Percentiles rank a stretch among this genome's conserved stretches.
These are phyloP conservation scores for Suillus brevipes DNA, from an alignment of 768 basidiomycete species.

Conservation along the genomic window DNA sequence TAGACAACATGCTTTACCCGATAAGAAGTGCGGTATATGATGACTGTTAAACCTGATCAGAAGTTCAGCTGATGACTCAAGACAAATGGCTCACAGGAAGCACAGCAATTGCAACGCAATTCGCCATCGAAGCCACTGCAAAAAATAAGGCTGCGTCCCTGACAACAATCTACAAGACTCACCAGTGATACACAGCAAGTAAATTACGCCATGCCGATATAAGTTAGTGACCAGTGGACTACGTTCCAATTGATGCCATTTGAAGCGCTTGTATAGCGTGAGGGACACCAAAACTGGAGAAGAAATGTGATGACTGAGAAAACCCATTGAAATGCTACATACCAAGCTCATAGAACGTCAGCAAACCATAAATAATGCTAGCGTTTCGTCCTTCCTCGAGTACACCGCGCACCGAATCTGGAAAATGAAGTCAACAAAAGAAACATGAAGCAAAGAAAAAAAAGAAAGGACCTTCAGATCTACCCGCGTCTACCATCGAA, in stretches of 20 bases:
- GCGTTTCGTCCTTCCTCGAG: neutral
- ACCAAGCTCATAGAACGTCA: neutral
- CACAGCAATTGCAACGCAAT: neutral
- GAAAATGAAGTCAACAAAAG: neutral
- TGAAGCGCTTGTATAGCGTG: neutral
- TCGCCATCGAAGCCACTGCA: neutral
- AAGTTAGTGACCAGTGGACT: neutral
- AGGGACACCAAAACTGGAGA: neutral
- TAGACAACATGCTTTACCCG: neutral
- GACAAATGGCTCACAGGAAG: neutral
- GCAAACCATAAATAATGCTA: neutral
- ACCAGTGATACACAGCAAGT: neutral
- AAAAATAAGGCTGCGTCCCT: neutral
- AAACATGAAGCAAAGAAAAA: neutral
- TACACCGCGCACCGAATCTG: neutral
- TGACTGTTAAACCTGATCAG: neutral
- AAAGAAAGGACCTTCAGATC: neutral
- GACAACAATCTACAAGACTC: neutral
- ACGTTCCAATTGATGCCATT: neutral
- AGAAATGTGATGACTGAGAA: neutral
- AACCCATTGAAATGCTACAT: neutral
- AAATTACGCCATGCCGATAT: slow-evolving; percentile 2
- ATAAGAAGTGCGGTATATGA: neutral
- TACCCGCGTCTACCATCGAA: no score
- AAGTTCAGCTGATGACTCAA: neutral